These are phyloP conservation scores for Arthrinium puccinioides DNA, from an alignment of 2,329 filamentous ascomycete genomes.

Conservation along the genomic window DNA sequence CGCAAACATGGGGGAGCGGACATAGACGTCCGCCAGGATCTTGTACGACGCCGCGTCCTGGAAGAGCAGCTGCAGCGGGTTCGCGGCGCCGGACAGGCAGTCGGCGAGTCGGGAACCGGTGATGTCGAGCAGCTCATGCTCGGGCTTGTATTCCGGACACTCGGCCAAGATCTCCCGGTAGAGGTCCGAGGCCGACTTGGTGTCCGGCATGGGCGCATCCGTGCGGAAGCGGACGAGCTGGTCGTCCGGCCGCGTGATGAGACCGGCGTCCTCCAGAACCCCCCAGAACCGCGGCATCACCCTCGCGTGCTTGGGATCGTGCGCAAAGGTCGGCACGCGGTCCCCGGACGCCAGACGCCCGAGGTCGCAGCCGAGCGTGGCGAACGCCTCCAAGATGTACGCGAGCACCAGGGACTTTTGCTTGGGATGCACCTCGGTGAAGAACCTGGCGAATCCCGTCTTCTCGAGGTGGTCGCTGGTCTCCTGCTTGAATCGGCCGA, in stretches of 20 bases:
- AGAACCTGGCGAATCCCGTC: constrained; percentile 13
- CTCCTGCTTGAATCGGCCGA: neutral
- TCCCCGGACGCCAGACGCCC: constrained; percentile 9
- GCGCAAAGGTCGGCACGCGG: constrained; percentile 9
- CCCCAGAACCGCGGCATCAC: constrained; percentile 14
- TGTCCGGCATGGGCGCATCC: neutral
- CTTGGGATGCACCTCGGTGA: constrained; percentile 13
- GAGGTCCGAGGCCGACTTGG: neutral
- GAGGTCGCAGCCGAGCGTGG: constrained; percentile 17
- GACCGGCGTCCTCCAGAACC: neutral
- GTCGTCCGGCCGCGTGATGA: constrained; percentile 5
- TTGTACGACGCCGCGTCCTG: constrained; percentile 11
- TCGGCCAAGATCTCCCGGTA: constrained; percentile 15
- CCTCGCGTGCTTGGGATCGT: constrained; percentile 15
- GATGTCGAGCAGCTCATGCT: constrained; percentile 21
- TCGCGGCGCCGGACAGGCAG: constrained; percentile 25
- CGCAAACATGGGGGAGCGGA: constrained; percentile 14
- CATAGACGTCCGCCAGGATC: constrained; percentile 26
- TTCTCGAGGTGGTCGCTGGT: neutral
- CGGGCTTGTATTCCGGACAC: constrained; percentile 23
- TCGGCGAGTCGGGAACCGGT: constrained; percentile 25
- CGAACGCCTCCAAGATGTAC: constrained; percentile 22
- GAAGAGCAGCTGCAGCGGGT: constrained; percentile 31
- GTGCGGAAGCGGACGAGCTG: neutral
- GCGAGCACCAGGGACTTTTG: constrained; percentile 18